Evolutionary conservation across 208 protist species (phyloP).

Genomic region (Endotrypanum monterogeii): DNA sequence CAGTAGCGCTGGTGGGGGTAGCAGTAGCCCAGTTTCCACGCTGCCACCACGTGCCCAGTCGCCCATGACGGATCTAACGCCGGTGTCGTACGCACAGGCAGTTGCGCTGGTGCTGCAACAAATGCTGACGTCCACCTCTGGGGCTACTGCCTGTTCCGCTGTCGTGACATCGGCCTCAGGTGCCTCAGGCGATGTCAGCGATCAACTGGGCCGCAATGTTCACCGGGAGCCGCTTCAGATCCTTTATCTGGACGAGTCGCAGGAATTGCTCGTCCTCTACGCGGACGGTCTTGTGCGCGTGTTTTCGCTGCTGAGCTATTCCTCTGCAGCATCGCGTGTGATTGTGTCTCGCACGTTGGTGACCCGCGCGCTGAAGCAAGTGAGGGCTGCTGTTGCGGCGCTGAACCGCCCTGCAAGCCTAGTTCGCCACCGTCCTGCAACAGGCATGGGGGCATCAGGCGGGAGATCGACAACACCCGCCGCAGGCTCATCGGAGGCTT

Average conservation of each 20-base stretch:
- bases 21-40: not conserved
- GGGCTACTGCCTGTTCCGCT: not conserved
- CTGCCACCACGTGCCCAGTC: not conserved
- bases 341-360: slow-evolving; percentile 78
- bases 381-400: slow-evolving; percentile 8
- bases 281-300: slow-evolving; percentile 72
- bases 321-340: slow-evolving; percentile 53
- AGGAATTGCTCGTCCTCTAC: slow-evolving; percentile 77
- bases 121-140: slow-evolving; percentile 30
- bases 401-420: not conserved
- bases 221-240: slow-evolving; percentile 63
- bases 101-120: slow-evolving; percentile 61
- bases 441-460: not conserved
- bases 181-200: not conserved
- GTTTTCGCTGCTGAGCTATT: slow-evolving; percentile 61
- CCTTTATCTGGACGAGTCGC: slow-evolving; percentile 50
- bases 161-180: not conserved
- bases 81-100: slow-evolving; percentile 37
- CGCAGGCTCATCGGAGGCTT: not conserved
- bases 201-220: slow-evolving; percentile 21
- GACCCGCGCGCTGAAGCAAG: slow-evolving; percentile 24
- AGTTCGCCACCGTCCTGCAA: not conserved
- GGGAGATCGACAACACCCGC: not conserved
- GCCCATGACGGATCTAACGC: slow-evolving; percentile 12
- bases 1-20: not conserved